Percentiles rank a stretch among this genome's conserved stretches.
phyloP scores from a whole-genome alignment of 345 rosid genomes.

The Dipteronia dyeriana region DNA sequence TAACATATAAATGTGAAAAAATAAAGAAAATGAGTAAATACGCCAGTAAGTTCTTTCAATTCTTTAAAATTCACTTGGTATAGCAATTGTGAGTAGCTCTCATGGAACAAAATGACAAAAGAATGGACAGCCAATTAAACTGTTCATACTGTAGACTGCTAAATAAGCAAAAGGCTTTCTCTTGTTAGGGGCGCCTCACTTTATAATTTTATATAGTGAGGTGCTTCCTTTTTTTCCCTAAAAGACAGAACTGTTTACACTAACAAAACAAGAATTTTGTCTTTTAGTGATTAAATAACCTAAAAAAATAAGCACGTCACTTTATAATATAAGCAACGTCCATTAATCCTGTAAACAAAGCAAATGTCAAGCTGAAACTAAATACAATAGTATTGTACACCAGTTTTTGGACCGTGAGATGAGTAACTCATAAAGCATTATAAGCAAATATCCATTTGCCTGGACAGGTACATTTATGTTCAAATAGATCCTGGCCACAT shows the following conservation, averaged over 20 bases:
- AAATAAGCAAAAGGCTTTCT: not conserved
- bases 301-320: not conserved
- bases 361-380: slow-evolving; percentile 5
- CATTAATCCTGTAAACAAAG: not conserved
- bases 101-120: not conserved
- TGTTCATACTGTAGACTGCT: not conserved
- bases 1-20: not conserved
- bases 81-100: not conserved
- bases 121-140: not conserved
- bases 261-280: not conserved
- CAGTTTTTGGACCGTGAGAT: not conserved
- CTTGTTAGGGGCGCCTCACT: not conserved
- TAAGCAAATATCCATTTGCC: not conserved
- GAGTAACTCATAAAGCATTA: not conserved
- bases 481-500: not conserved
- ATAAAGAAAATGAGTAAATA: not conserved
- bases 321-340: not conserved
- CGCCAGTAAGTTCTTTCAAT: not conserved
- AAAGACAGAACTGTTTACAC: not conserved
- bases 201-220: too few relatives aligned
- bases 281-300: not conserved
- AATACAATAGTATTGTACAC: not conserved
- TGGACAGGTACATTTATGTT: not conserved
- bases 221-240: not conserved
- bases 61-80: not conserved